These are phyloP conservation scores for Powellomyces hirtus DNA, from an alignment of 192 early-diverging fungal genomes.

Conservation along the genomic window DNA sequence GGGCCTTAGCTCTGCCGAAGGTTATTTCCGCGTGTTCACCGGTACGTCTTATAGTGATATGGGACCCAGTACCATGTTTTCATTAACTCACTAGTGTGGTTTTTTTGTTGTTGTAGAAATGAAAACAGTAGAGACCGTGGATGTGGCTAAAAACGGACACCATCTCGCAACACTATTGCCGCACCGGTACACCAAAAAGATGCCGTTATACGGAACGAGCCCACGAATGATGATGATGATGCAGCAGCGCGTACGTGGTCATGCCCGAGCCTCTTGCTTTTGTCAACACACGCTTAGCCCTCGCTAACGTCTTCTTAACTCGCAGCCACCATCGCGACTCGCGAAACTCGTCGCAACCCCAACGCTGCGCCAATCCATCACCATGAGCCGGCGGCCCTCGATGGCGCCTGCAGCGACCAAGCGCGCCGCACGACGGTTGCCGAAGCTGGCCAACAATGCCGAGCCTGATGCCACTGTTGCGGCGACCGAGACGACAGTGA, in stretches of 20 bases:
- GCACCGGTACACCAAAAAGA: conserved; percentile 18
- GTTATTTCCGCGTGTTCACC: conserved; percentile 28
- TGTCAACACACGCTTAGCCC: background rate
- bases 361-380: background rate
- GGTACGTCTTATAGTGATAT: too few species aligned
- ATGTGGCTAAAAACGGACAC: conserved; percentile 10
- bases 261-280: too few species aligned
- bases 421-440: background rate
- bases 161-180: conserved; percentile 22
- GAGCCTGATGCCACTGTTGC: too few species aligned
- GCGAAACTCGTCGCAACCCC: background rate
- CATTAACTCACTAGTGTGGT: too few species aligned
- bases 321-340: conserved; percentile 6
- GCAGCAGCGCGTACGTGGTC: conserved; percentile 6
- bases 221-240: conserved; percentile 26
- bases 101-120: too few species aligned
- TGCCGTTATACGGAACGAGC: conserved; percentile 26
- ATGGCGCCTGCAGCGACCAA: background rate
- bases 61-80: too few species aligned
- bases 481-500: too few species aligned
- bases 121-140: conserved; percentile 25
- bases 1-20: background rate
- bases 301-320: background rate
- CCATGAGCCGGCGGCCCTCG: background rate
- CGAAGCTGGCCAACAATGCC: background rate